phyloP scores from a whole-genome alignment of 2,329 filamentous ascomycete species.

The Zymoseptoria ardabiliae region DNA sequence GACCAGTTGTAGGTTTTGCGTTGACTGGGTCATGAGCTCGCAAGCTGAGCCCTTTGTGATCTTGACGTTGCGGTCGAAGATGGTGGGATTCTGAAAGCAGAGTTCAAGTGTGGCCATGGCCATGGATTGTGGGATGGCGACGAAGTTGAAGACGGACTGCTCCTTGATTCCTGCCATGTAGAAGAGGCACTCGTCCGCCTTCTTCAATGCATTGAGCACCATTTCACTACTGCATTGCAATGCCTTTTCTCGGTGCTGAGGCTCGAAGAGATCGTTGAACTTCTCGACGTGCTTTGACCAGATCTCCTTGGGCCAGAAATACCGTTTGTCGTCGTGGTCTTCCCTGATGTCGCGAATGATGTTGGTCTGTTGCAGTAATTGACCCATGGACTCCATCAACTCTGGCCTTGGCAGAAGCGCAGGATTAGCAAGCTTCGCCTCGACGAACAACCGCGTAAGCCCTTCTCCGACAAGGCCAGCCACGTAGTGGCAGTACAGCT shows the following conservation, averaged over 20 bases:
- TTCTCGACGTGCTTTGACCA: conserved; percentile 92
- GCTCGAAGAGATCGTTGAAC: conserved; percentile 85
- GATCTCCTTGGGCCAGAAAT: conserved; percentile 93
- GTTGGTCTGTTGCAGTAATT: conserved; percentile 97
- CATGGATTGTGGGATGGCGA: conserved; percentile 94
- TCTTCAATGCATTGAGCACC: conserved; percentile 80
- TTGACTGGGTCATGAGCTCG: conserved; percentile 82
- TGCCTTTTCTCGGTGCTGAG: conserved; percentile 67
- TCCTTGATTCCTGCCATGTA: conserved; percentile 93
- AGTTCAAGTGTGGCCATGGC: conserved; percentile 90
- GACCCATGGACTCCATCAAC: conserved; percentile 90
- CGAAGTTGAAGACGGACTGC: conserved; percentile 98
- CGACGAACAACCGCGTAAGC: conserved; percentile 80
- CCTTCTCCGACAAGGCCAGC: conserved; percentile 98
- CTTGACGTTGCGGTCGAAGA: conserved; percentile 86
- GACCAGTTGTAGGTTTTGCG: conserved; percentile 76
- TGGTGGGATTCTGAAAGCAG: conserved; percentile 81
- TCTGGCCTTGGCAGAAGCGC: conserved; percentile 69
- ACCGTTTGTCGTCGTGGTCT: conserved; percentile 76
- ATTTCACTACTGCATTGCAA: conserved; percentile 86
- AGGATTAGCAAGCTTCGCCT: conserved; percentile 77
- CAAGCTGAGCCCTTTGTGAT: conserved; percentile 95
- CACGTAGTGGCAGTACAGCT: conserved; percentile 96
- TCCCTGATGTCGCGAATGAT: conserved; percentile 94
- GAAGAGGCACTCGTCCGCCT: conserved; percentile 90